Base-by-base conservation (phyloP, 2,329 filamentous ascomycete genomes). In the Fonsecaea multimorphosa region DNA sequence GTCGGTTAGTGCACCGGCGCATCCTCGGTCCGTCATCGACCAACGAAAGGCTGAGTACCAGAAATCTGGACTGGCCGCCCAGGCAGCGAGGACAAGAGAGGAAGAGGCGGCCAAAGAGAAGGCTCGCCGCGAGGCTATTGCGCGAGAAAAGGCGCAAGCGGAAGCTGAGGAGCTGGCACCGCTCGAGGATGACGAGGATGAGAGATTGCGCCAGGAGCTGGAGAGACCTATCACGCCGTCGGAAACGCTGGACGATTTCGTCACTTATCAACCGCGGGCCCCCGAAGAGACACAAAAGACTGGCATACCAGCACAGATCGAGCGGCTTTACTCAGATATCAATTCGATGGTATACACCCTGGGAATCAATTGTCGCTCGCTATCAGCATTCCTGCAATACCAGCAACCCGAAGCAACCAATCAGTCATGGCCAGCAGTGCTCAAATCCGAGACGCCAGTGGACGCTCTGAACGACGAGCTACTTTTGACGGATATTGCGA, bases 281-380 rank as follows among this genome's bases (percentile, higher is more conserved):
- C 79, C 78, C 7, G 74, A 79, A 57, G 79, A 78, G 7, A 75
- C 74, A 53, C 51, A 53, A 7, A 82, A 82, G 67, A 80, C 79
- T 46, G 82, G 81, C 32, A 78, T 84, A 63, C 79, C 81, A 0
- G 81, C 81, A 7, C 81, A 83, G 70, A 81, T 83, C 53, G 82
- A 84, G 71, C 75, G 78, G 58, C 72, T 84, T 2, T 83, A 82
- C 67, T 79, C 81, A 12, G 82, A 84, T 65, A 82, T 83, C 68
- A 84, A 83, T 76, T 91, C 91, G 12, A 99, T 98, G 95, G 89
- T 99, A 51, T 92, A 97, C 73, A 94, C 91, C 0, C 81, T 98
- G 46, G 94, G 94, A 9, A 85, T 97, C 57, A 98, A 98, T 75
- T 87, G 91, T 5, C 86, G 94, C 16, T 87, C 84, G 7, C 73